Conservation (phyloP, 768 basidiomycete species). For the Paxillus involutus region DNA sequence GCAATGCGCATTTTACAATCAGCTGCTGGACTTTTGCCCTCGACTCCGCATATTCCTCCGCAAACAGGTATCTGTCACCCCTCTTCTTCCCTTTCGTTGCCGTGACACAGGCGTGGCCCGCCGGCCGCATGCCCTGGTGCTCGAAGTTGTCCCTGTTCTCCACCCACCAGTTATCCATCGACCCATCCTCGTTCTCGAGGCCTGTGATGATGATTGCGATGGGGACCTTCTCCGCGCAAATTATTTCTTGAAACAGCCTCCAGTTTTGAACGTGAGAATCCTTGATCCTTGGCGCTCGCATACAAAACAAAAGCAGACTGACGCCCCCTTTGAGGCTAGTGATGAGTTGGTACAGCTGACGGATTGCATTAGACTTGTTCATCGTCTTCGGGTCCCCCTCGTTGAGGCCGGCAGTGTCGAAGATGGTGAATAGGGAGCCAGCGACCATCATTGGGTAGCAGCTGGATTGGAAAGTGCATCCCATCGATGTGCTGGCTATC, state of each 20-base stretch:
- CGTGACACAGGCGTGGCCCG: too few species aligned
- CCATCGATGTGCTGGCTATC: constrained; percentile 12
- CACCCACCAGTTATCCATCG: too few species aligned
- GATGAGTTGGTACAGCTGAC: constrained; percentile 23
- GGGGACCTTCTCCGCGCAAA: constrained; percentile 32
- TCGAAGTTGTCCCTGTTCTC: too few species aligned
- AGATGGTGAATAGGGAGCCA: neutral
- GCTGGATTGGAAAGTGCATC: constrained; percentile 12
- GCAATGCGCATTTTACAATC: neutral
- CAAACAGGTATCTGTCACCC: constrained; percentile 10
- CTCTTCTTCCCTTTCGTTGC: constrained; percentile 14
- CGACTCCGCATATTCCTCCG: constrained; percentile 22
- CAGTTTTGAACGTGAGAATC: constrained; percentile 6
- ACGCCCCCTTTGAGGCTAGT: constrained; percentile 28
- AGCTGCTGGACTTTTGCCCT: constrained; percentile 8
- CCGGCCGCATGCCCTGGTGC: too few species aligned
- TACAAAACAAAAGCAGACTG: constrained; percentile 33
- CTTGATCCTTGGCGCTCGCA: constrained; percentile 27
- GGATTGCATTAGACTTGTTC: constrained; percentile 3
- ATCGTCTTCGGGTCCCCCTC: neutral
- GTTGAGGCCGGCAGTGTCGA: constrained; percentile 13
- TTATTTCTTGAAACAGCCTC: constrained; percentile 27
- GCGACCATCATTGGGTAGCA: neutral
- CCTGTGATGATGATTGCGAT: constrained; percentile 32
- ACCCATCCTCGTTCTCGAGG: constrained; percentile 15